Conservation (phyloP, 108 stramenopile species). For the Stephanodiscus minutulus region DNA sequence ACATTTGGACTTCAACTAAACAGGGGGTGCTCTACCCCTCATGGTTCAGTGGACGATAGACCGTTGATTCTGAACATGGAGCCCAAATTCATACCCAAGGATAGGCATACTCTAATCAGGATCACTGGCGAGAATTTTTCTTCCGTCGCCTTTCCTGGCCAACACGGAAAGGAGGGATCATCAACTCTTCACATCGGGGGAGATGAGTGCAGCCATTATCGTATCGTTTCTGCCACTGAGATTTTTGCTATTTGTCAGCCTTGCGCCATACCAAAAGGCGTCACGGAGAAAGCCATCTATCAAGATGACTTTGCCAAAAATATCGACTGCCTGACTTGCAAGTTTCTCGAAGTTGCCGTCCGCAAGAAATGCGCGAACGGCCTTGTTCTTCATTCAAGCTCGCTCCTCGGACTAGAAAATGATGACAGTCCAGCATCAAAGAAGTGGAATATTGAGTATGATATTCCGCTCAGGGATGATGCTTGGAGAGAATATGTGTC, state of each 20-base stretch:
- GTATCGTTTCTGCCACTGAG: conserved; percentile 56
- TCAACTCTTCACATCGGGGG: conserved; percentile 50
- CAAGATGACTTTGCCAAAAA: conserved; percentile 7
- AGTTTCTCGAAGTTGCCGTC: conserved; percentile 34
- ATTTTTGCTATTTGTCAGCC: conserved; percentile 69
- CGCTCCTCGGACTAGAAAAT: background rate
- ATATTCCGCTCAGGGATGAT: conserved; percentile 34
- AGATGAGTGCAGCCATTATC: conserved; percentile 28
- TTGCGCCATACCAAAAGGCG: conserved; percentile 23
- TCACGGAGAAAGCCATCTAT: conserved; percentile 24
- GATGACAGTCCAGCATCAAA: background rate
- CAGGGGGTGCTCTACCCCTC: background rate
- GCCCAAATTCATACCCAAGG: conserved; percentile 33
- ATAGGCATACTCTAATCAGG: conserved; percentile 53
- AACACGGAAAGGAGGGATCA: background rate
- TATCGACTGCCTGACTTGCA: conserved; percentile 26
- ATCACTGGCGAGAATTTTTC: conserved; percentile 56
- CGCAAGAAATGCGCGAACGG: conserved; percentile 30
- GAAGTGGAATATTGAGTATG: conserved; percentile 43
- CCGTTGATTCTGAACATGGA: conserved; percentile 27
- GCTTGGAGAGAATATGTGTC: conserved; percentile 15
- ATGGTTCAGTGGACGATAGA: conserved; percentile 5
- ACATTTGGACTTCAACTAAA: background rate
- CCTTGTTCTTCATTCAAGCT: conserved; percentile 17
- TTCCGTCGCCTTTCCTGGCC: background rate